These are phyloP conservation scores for Talaromyces adpressus DNA, from an alignment of 495 filamentous ascomycete species.

Conservation along the genomic window DNA sequence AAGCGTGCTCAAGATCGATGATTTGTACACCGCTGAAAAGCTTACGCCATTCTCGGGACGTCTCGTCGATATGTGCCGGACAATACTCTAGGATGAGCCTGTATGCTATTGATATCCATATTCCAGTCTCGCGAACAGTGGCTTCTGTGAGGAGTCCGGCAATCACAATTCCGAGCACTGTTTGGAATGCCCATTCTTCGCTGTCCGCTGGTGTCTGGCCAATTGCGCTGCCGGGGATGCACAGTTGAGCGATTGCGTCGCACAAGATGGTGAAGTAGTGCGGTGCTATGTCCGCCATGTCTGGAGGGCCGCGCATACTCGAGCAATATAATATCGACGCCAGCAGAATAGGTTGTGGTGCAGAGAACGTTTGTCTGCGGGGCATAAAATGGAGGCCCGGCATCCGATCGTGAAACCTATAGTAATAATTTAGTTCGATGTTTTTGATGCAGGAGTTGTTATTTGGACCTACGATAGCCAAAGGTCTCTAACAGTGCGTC, in stretches of 20 bases:
- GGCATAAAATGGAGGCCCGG: slow-evolving; percentile 9
- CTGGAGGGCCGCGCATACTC: slow-evolving; percentile 6
- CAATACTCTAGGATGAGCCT: slow-evolving; percentile 5
- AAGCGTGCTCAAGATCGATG: slow-evolving; percentile 8
- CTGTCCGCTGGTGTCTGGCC: background rate
- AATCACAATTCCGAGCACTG: slow-evolving; percentile 6
- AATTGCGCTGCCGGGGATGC: slow-evolving; percentile 1
- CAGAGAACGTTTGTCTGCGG: slow-evolving; percentile 8
- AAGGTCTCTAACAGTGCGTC: slow-evolving; percentile 2
- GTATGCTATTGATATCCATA: slow-evolving; percentile 9
- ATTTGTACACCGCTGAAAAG: slow-evolving; percentile 9
- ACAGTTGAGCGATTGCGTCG: slow-evolving; percentile 7
- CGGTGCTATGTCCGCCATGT: slow-evolving; percentile 2
- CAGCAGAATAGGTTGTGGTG: slow-evolving; percentile 7
- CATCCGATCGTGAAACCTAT: slow-evolving; percentile 7
- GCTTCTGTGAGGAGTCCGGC: slow-evolving; percentile 8
- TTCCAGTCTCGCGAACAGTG: slow-evolving; percentile 5
- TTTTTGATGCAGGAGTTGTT: background rate
- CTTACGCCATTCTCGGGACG: slow-evolving; percentile 10
- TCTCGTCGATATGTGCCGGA: slow-evolving; percentile 8
- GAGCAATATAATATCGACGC: slow-evolving; percentile 10
- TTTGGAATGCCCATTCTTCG: slow-evolving; percentile 9
- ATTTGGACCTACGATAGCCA: slow-evolving; percentile 4
- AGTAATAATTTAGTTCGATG: background rate
- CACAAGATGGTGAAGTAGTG: slow-evolving; percentile 5